These are phyloP conservation scores for Luffa acutangula DNA, from an alignment of 306 rosid species.

Conservation along the genomic window DNA sequence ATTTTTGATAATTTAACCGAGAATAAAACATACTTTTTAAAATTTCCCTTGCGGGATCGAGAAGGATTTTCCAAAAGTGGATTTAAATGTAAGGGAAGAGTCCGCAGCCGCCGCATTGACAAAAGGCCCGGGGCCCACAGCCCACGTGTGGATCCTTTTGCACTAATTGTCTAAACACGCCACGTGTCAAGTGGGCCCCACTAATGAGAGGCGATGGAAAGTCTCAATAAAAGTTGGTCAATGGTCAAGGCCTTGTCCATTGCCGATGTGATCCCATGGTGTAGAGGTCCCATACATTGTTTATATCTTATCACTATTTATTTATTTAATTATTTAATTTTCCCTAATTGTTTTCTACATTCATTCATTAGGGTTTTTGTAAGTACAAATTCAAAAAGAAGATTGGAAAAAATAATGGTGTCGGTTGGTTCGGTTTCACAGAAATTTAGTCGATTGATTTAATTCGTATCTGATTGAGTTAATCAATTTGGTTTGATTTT, in stretches of 20 bases:
- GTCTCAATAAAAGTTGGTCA: slow-evolving; percentile 3
- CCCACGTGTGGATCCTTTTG: slow-evolving; percentile 1
- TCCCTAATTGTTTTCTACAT: background rate
- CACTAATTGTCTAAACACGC: background rate
- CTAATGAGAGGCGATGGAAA: background rate
- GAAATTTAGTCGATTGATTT: background rate
- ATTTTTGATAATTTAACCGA: too few species aligned
- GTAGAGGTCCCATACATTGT: background rate
- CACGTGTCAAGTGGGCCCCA: background rate
- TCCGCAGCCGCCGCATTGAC: slow-evolving; percentile 10
- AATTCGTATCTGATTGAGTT: background rate
- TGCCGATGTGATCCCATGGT: background rate
- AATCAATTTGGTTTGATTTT: background rate
- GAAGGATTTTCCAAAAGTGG: background rate
- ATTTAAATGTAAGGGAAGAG: background rate
- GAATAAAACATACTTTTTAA: too few species aligned
- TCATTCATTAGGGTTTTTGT: background rate
- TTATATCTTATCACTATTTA: background rate
- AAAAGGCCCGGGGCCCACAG: background rate
- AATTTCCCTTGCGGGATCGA: background rate
- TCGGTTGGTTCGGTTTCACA: background rate
- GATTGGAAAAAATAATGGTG: background rate
- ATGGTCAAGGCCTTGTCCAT: background rate
- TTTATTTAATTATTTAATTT: background rate
- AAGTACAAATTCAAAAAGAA: background rate